phyloP scores from a whole-genome alignment of 352 stramenopile species.

The Globisporangium nodosum region DNA sequence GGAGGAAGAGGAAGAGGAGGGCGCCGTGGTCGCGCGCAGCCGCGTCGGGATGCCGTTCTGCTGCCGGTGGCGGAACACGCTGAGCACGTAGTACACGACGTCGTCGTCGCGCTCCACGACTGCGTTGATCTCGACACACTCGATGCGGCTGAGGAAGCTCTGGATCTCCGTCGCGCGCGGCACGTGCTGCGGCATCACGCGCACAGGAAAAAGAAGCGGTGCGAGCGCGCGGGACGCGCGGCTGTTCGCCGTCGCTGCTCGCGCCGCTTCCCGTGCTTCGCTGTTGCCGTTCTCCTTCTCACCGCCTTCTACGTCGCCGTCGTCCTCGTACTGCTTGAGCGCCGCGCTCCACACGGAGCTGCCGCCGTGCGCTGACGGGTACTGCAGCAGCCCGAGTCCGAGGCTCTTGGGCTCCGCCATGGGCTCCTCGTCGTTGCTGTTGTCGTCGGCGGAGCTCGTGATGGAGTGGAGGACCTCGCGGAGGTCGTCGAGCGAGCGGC shows the following conservation, averaged over 20 bases:
- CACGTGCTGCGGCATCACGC: constrained; percentile 39
- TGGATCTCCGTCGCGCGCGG: constrained; percentile 52
- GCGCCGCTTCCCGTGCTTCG: neutral
- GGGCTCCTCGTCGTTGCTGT: neutral
- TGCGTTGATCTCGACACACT: constrained; percentile 50
- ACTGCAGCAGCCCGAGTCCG: constrained; percentile 3
- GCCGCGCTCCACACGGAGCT: neutral
- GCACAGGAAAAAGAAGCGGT: constrained; percentile 37
- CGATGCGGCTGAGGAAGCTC: constrained; percentile 49
- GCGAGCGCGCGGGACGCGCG: constrained; percentile 22
- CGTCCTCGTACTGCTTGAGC: neutral
- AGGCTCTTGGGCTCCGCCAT: neutral
- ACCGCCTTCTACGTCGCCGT: too few species aligned
- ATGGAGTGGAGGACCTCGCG: neutral
- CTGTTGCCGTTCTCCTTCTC: neutral
- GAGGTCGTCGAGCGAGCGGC: neutral
- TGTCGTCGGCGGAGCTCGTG: neutral
- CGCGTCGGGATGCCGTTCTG: constrained; percentile 43
- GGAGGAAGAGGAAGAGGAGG: neutral
- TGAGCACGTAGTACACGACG: constrained; percentile 51
- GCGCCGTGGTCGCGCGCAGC: neutral
- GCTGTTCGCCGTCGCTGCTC: constrained; percentile 18
- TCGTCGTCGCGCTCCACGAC: constrained; percentile 40
- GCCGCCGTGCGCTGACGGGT: neutral
- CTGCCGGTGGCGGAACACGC: constrained; percentile 51